phyloP scores from a whole-genome alignment of 2,329 filamentous ascomycete species.

The Fusarium proliferatum region DNA sequence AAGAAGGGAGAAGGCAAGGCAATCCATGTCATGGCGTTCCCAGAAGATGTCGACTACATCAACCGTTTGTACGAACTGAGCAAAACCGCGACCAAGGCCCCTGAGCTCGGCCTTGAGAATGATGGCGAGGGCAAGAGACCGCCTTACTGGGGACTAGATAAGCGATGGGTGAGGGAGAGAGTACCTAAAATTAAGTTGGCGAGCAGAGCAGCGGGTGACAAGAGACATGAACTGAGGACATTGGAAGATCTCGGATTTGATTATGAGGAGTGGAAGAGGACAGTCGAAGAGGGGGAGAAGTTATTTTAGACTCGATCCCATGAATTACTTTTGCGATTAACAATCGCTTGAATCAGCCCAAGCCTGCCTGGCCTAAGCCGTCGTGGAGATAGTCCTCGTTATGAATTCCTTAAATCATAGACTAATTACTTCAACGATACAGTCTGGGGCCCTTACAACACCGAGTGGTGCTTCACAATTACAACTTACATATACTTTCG shows the following conservation, averaged over 20 bases:
- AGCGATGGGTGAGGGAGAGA: conserved; percentile 53
- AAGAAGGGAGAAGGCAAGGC: conserved; percentile 56
- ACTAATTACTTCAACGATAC: background rate
- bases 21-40: conserved; percentile 58
- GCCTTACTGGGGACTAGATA: conserved; percentile 55
- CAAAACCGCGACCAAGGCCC: conserved; percentile 47
- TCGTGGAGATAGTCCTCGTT: background rate
- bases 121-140: conserved; percentile 52
- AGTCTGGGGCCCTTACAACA: background rate
- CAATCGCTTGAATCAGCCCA: background rate
- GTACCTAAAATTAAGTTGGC: conserved; percentile 57
- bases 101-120: conserved; percentile 50
- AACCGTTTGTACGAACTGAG: conserved; percentile 66
- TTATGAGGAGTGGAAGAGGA: conserved; percentile 48
- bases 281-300: conserved; percentile 31
- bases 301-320: conserved; percentile 4
- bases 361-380: background rate
- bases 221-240: conserved; percentile 48
- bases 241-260: conserved; percentile 55
- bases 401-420: background rate
- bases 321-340: background rate
- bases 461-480: no score
- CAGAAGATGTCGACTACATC: conserved; percentile 69
- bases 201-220: conserved; percentile 50
- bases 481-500: background rate